Evolutionary conservation across 2,329 filamentous ascomycete genomes (phyloP), one percentile per base, ranked within the genome.

Genomic region (Fusarium dimerum): DNA sequence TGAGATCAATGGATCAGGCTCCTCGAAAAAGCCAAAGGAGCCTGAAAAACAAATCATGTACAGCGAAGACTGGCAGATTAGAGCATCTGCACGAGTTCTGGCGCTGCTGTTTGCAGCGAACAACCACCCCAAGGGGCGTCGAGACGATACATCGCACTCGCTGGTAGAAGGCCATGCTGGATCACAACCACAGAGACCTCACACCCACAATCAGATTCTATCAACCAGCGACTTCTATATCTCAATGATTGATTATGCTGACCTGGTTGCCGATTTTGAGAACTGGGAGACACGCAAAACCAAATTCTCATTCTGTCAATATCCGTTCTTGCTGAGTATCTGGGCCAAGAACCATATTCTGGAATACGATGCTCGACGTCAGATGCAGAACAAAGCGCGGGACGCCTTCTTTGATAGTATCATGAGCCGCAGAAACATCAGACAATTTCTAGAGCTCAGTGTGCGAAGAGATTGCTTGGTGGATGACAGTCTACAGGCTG

Each of bases 331-430:
- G 61, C 78, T 97, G 40, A 96, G 91, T 56, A 92, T 97, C 59
- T 92, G 90, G 77, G 88, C 92, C 29, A 97, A 97, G 71, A 96
- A 94, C 52, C 88, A 88, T 59, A 93, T 96, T 43, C 78, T 96
- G 63, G 91, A 96, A 66, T 84, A 95, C 64, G 92, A 97, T 70
- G 90, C 91, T 8, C 84, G 87, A 56, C 83, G 92, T 8, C 91
- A 96, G 70, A 96, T 96, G 92, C 87, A 91, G 65, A 85, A 84
- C 57, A 93, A 91, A 69, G 92, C 92, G 10, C 82, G 92, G 45
- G 90, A 96, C 66, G 91, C 92, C 3, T 96, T 96, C 70, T 95
- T 96, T 66, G 88, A 92, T 68, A 93, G 88, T 66, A 92, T 97
- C 60, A 80, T 95, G 71, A 89, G 82, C 34, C 83, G 85, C 45